These are phyloP conservation scores for Oldenlandia corymbosa DNA, from an alignment of 257 asterid species.

Conservation along the genomic window DNA sequence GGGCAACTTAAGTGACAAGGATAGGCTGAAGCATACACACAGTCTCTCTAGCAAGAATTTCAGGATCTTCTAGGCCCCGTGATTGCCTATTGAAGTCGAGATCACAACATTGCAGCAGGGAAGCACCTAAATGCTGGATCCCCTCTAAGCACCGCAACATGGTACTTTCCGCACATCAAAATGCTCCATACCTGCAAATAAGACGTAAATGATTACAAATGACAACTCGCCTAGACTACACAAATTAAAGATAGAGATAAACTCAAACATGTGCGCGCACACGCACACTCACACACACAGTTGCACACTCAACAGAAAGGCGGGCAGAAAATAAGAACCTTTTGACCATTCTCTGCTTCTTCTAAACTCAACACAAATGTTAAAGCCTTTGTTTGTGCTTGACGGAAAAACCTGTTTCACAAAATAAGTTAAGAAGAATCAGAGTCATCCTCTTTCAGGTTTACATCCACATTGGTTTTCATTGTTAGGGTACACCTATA, in stretches of 20 bases:
- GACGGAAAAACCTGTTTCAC: constrained; percentile 11
- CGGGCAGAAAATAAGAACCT: constrained; percentile 39
- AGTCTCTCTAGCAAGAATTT: constrained; percentile 92
- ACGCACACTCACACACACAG: no score
- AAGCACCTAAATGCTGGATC: constrained; percentile 80
- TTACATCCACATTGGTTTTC: background rate
- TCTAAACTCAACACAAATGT: constrained; percentile 21
- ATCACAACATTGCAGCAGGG: constrained; percentile 84
- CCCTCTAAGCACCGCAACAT: constrained; percentile 95
- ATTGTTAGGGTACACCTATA: background rate
- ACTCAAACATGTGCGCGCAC: background rate
- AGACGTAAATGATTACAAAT: constrained; percentile 11
- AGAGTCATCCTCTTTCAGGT: background rate
- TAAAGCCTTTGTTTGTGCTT: constrained; percentile 4
- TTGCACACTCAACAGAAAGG: no score
- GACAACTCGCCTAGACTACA: background rate
- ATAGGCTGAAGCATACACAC: constrained; percentile 64
- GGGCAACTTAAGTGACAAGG: background rate
- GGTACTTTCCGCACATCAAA: constrained; percentile 59
- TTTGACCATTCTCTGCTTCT: constrained; percentile 68
- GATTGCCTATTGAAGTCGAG: constrained; percentile 62
- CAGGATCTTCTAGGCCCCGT: constrained; percentile 92
- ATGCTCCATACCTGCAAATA: constrained; percentile 79
- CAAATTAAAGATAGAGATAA: background rate
- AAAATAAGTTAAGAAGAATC: constrained; percentile 4